Evolutionary conservation across 2,329 filamentous ascomycete genomes (phyloP).

Genomic region (Penicillium sp.): DNA sequence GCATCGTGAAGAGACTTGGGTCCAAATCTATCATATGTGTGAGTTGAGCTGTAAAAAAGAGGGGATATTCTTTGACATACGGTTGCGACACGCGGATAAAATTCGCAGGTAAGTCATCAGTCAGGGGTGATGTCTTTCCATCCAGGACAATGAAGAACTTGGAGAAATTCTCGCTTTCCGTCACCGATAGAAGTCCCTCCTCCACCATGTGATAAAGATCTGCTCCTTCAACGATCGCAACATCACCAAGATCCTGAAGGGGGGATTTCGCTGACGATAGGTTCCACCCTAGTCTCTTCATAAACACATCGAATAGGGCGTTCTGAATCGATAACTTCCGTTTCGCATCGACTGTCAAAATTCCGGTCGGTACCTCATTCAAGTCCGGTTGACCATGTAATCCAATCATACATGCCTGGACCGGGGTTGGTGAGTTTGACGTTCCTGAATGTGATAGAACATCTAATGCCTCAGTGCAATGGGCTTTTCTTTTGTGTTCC

Average conservation of each 20-base stretch:
- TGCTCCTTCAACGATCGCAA: slow-evolving; percentile 29
- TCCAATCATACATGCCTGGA: slow-evolving; percentile 28
- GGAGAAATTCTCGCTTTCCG: background rate
- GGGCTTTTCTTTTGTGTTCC: background rate
- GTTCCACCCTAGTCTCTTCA: slow-evolving; percentile 23
- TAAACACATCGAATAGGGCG: slow-evolving; percentile 25
- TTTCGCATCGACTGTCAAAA: slow-evolving; percentile 26
- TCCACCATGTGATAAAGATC: slow-evolving; percentile 15
- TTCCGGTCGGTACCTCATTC: slow-evolving; percentile 21
- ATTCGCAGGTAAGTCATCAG: slow-evolving; percentile 5
- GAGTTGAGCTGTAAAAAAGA: background rate
- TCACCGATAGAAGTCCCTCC: background rate
- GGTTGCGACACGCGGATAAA: slow-evolving; percentile 29
- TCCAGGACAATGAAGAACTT: slow-evolving; percentile 25
- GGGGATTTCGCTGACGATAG: slow-evolving; percentile 25
- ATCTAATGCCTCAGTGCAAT: too few relatives aligned
- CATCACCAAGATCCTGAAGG: slow-evolving; percentile 22
- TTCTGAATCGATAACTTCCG: slow-evolving; percentile 29
- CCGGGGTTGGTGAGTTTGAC: background rate
- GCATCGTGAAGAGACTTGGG: slow-evolving; percentile 28
- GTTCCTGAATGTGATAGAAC: background rate
- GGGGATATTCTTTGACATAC: slow-evolving; percentile 14
- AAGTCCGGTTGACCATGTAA: slow-evolving; percentile 26
- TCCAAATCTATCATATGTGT: slow-evolving; percentile 20
- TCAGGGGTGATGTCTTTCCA: background rate